Evolutionary conservation across 805 yeast genomes (phyloP).

Genomic region (Cyberlindnera bimundalis): DNA sequence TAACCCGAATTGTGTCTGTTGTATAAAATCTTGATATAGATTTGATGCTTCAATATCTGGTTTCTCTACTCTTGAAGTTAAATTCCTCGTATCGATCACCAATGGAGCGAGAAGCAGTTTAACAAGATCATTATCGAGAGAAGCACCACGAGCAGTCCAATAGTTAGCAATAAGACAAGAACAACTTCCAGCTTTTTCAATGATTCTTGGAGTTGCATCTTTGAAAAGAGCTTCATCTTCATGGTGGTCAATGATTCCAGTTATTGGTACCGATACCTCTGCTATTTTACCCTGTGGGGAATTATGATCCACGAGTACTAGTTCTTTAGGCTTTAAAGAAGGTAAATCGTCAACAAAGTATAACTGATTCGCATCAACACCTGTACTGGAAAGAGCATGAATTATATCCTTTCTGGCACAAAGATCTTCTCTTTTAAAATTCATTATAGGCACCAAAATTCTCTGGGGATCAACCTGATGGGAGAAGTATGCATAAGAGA

Average conservation of each 20-base stretch:
- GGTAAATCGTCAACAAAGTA: slow-evolving; percentile 66
- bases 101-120: slow-evolving; percentile 62
- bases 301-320: slow-evolving; percentile 81
- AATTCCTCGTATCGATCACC: slow-evolving; percentile 69
- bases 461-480: slow-evolving; percentile 30
- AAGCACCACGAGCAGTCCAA: slow-evolving; percentile 38
- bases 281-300: slow-evolving; percentile 48
- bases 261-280: slow-evolving; percentile 33
- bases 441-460: slow-evolving; percentile 55
- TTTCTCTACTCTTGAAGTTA: slow-evolving; percentile 58
- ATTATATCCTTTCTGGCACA: slow-evolving; percentile 67
- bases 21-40: slow-evolving; percentile 29
- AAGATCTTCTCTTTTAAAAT: slow-evolving; percentile 66
- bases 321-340: slow-evolving; percentile 15
- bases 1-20: not conserved
- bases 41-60: slow-evolving; percentile 49
- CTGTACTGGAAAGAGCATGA: slow-evolving; percentile 44
- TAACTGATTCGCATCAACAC: slow-evolving; percentile 47
- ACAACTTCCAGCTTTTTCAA: slow-evolving; percentile 72
- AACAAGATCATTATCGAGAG: slow-evolving; percentile 13
- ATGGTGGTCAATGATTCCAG: slow-evolving; percentile 84
- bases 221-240: slow-evolving; percentile 55
- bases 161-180: slow-evolving; percentile 66
- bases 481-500: slow-evolving; percentile 64
- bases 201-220: slow-evolving; percentile 58